Evolutionary conservation across 305 asterid genomes (phyloP), one percentile per base, ranked within the genome.

Genomic region (Striga hermonthica): DNA sequence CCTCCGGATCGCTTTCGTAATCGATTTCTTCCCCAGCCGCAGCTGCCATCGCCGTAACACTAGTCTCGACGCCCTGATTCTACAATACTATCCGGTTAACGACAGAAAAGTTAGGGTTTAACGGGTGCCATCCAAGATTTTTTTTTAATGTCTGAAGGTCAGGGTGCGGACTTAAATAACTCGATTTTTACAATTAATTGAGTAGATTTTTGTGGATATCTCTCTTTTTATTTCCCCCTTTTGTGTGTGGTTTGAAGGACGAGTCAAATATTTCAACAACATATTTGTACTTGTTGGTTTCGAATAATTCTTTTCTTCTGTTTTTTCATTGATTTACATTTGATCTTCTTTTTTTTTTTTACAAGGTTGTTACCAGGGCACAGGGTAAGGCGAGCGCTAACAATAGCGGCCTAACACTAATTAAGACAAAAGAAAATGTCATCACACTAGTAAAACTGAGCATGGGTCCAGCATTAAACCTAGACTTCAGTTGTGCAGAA

Each of bases 1-100:
- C 96, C 75, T 90, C 97, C 45, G 97, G 97, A 72, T 90, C 95
- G 79, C 97, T 90, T 87, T 86, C 93, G 80, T 88, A 90, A 63
- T 88, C 96, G 57, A 76, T 77, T 62, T 79, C 91, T 67, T 73
- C 86, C 58, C 75, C 90, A 64, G 87, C 86, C 95, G 59, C 59
- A 62, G 87, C 86, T 91, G 59, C 59, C 59, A 87, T 90, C 16
- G 28, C 48, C 37, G 15, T 43, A 31, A 48, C 57, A 57, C 64
- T 41, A 8, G 10, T 41, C 2, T 41, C 47, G 16, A 60, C 50
- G 38, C 62, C 67, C 66, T 48, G 28, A 10, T 37, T 15, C 59
- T 6, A 50, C 13, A 57, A 31, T 12, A 22, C 6, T 9, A 12
- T 6, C 39, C 7, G 28, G 45, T 36, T 34, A 63, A 12, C 35